These are phyloP conservation scores for Polyrhizophydium stewartii DNA, from an alignment of 371 early-diverging fungal genomes.

Conservation along the genomic window DNA sequence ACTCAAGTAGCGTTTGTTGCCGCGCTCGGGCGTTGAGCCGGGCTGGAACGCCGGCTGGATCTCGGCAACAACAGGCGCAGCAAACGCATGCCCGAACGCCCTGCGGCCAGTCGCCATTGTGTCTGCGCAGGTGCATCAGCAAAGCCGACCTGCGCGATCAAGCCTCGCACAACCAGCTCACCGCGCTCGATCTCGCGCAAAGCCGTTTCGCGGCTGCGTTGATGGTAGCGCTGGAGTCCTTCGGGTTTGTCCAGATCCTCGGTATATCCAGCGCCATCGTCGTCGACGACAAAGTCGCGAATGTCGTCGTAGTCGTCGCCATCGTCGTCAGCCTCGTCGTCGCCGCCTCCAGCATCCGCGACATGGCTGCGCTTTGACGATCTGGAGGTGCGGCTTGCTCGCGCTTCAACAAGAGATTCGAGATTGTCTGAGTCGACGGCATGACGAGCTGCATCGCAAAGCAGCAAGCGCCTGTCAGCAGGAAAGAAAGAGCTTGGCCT, in stretches of 20 bases:
- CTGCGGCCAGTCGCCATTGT: not conserved
- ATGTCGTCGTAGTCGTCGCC: constrained; percentile 37
- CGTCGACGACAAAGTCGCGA: constrained; percentile 77
- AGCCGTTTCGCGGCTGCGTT: constrained; percentile 15
- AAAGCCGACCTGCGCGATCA: no score
- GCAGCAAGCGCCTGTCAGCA: no score
- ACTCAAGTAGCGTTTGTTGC: constrained; percentile 55
- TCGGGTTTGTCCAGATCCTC: constrained; percentile 21
- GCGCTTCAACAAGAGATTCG: no score
- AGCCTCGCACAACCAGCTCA: not conserved
- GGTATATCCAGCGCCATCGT: constrained; percentile 73
- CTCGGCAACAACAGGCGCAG: constrained; percentile 4
- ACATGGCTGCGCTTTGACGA: not conserved
- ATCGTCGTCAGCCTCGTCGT: constrained; percentile 12
- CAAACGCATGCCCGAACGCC: not conserved
- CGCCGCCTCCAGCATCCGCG: constrained; percentile 22
- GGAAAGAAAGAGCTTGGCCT: no score
- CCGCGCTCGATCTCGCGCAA: not conserved
- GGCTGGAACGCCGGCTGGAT: constrained; percentile 53
- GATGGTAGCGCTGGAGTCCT: constrained; percentile 26
- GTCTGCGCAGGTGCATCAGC: constrained; percentile 8
- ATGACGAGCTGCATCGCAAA: no score
- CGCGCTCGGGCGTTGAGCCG: constrained; percentile 54
- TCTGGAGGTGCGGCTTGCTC: no score
- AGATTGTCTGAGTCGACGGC: no score